Conservation (phyloP, 345 rosid species). For the Populus ilicifolia region DNA sequence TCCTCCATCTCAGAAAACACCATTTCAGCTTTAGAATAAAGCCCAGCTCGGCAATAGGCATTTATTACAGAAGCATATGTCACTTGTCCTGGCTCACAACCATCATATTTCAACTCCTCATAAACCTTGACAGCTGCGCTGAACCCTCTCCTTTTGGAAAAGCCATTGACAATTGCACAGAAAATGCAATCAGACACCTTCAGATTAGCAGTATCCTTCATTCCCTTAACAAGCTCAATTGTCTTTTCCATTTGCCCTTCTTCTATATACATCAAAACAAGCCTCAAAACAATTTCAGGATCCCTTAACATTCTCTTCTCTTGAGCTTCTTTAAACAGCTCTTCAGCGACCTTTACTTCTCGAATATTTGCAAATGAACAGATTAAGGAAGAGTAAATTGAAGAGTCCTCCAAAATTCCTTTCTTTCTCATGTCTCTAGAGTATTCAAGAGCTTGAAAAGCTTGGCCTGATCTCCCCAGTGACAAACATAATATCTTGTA, state of each 20-base stretch:
- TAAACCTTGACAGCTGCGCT: constrained; percentile 47
- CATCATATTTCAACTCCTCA: constrained; percentile 42
- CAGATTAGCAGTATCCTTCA: constrained; percentile 38
- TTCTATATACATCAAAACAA: constrained; percentile 65
- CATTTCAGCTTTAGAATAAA: constrained; percentile 56
- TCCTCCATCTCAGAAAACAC: constrained; percentile 61
- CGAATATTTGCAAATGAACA: constrained; percentile 43
- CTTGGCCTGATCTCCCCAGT: constrained; percentile 55
- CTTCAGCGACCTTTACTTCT: constrained; percentile 40
- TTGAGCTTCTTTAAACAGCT: constrained; percentile 60
- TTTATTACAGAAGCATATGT: constrained; percentile 73
- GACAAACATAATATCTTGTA: constrained; percentile 49
- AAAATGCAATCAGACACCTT: constrained; percentile 71
- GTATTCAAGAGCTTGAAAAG: constrained; percentile 58
- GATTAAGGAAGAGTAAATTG: constrained; percentile 53
- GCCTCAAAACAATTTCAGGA: constrained; percentile 66
- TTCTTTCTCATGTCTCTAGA: constrained; percentile 51
- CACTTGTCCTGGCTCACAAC: constrained; percentile 80
- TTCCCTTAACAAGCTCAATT: constrained; percentile 46
- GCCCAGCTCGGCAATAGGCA: constrained; percentile 53
- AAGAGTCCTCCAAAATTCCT: constrained; percentile 41
- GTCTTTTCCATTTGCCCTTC: constrained; percentile 59
- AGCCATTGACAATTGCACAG: constrained; percentile 72
- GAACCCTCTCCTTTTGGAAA: constrained; percentile 56
- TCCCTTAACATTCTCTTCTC: constrained; percentile 51